Evolutionary conservation across 208 protist genomes (phyloP).

Genomic region (Leishmania braziliensis): DNA sequence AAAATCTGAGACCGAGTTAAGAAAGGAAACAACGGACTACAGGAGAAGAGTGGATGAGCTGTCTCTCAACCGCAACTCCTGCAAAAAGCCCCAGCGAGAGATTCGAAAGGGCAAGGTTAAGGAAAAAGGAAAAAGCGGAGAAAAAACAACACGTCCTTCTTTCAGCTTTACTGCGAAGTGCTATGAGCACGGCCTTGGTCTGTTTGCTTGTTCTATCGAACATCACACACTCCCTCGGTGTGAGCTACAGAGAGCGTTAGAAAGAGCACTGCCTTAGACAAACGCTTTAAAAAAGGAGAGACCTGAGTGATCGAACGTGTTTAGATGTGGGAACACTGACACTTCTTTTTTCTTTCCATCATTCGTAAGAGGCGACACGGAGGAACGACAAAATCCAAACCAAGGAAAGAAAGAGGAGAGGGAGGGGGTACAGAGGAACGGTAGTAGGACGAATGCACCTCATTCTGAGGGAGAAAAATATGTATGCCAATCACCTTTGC

Average conservation of each 20-base stretch:
- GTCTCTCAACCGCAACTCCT: background rate
- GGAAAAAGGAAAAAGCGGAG: background rate
- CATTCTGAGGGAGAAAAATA: background rate
- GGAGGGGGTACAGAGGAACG: background rate
- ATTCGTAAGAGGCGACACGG: background rate
- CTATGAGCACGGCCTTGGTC: background rate
- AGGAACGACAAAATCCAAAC: constrained; percentile 9
- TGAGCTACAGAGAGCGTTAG: background rate
- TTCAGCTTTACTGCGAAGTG: too few relatives aligned
- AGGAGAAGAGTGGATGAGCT: background rate
- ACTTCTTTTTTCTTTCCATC: background rate
- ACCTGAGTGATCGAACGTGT: background rate
- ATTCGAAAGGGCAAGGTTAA: background rate
- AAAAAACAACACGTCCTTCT: background rate
- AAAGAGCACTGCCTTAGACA: background rate
- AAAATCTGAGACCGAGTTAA: background rate
- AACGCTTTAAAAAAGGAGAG: constrained; percentile 1
- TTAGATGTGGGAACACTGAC: background rate
- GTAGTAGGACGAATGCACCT: background rate
- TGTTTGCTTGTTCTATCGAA: background rate
- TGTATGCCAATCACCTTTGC: background rate
- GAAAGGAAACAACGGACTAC: background rate
- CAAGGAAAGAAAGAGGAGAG: background rate
- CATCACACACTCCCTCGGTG: constrained; percentile 1
- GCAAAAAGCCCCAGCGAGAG: background rate